Percentiles rank a stretch among this genome's conserved stretches.
phyloP scores from a whole-genome alignment of 345 rosid species.

The Pelargonium nanum region DNA sequence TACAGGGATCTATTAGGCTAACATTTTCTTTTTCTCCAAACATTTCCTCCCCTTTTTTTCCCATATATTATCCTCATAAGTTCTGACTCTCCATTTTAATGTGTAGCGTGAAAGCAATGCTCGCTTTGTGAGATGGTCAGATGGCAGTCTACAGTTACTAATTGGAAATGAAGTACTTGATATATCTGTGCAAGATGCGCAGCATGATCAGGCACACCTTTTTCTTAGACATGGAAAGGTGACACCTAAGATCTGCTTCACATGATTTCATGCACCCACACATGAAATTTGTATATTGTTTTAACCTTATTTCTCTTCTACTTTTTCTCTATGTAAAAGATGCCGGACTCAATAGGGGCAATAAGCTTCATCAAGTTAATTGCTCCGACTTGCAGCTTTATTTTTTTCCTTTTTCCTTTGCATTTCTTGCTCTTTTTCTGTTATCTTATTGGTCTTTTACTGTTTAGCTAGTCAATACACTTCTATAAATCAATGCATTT shows the following conservation, averaged over 20 bases:
- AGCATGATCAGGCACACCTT: conserved; percentile 88
- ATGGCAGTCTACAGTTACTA: conserved; percentile 88
- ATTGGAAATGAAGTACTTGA: conserved; percentile 98
- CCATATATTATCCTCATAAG: background rate
- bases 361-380: background rate
- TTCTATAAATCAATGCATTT: too few species aligned
- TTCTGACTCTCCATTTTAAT: conserved; percentile 9
- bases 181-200: conserved; percentile 84
- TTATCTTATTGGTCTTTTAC: too few species aligned
- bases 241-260: conserved; percentile 10
- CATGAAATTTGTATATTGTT: background rate
- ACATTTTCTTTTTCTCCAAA: background rate
- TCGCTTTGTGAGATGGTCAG: conserved; percentile 98
- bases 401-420: too few species aligned
- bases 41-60: conserved; percentile 5
- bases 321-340: background rate
- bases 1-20: too few species aligned
- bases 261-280: background rate
- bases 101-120: conserved; percentile 90
- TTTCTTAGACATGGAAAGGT: conserved; percentile 94
- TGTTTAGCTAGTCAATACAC: too few species aligned
- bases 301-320: background rate
- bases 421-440: too few species aligned
- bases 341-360: background rate
- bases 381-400: too few species aligned